A percentile compares a stretch with the other conserved stretches of the same genome.
Evolutionary conservation across 1,139 yeast genomes (phyloP).

Genomic region (Kluyveromyces sp.): DNA sequence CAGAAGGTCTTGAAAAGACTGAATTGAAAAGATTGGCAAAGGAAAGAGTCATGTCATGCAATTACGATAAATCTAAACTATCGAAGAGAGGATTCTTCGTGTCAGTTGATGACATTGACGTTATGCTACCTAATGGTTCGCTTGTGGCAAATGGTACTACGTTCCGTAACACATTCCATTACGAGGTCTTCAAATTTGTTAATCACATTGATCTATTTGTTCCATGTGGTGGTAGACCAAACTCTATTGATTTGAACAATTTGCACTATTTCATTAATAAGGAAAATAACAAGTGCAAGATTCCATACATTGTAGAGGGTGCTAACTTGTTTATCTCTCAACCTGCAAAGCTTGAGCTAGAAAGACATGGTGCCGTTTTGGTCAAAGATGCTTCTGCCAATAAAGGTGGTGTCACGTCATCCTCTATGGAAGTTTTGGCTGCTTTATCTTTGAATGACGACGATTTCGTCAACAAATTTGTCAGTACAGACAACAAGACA

Average conservation of each 20-base stretch:
- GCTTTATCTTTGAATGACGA: conserved; percentile 86
- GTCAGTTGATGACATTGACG: conserved; percentile 77
- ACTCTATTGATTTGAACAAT: conserved; percentile 84
- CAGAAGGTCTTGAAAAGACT: conserved; percentile 72
- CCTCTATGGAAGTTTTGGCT: conserved; percentile 91
- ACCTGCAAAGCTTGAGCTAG: conserved; percentile 80
- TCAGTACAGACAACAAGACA: conserved; percentile 32
- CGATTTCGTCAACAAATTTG: conserved; percentile 55
- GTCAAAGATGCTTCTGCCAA: conserved; percentile 96
- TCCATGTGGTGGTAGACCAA: conserved; percentile 99
- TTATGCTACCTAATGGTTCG: conserved; percentile 66
- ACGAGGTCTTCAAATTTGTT: conserved; percentile 60
- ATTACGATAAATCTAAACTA: conserved; percentile 59
- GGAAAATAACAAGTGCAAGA: conserved; percentile 65
- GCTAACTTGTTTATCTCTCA: conserved; percentile 95
- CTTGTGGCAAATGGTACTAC: conserved; percentile 75
- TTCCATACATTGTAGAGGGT: conserved; percentile 94
- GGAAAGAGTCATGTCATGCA: conserved; percentile 65
- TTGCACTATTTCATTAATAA: conserved; percentile 65
- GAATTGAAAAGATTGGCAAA: conserved; percentile 78
- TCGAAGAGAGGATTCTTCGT: conserved; percentile 73
- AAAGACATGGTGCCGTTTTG: conserved; percentile 75
- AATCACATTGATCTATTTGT: conserved; percentile 74
- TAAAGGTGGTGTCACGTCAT: conserved; percentile 98
- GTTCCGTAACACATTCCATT: conserved; percentile 90